These are phyloP conservation scores for Lotmaria passim DNA, from an alignment of 208 protist species.

Conservation along the genomic window DNA sequence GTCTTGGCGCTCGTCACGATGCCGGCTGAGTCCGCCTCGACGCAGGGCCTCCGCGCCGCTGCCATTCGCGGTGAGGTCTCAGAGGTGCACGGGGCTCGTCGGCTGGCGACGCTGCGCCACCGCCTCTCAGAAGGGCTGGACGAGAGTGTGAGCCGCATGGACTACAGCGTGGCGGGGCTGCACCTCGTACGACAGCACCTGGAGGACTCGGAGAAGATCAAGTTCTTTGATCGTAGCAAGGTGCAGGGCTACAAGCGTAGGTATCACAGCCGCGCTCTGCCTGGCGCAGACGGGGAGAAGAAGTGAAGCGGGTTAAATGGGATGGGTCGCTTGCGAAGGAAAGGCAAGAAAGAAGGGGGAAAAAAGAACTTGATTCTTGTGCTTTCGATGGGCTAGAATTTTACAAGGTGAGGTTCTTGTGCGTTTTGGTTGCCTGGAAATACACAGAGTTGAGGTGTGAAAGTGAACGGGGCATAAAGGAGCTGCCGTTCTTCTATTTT, in stretches of 20 bases:
- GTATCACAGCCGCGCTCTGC: slow-evolving; percentile 72
- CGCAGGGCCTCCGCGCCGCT: slow-evolving; percentile 38
- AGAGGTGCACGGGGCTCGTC: slow-evolving; percentile 60
- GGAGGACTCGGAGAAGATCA: slow-evolving; percentile 67
- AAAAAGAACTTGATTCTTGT: no score
- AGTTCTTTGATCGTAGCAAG: slow-evolving; percentile 85
- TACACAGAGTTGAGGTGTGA: no score
- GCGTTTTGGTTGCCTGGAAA: no score
- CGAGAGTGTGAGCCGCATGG: slow-evolving; percentile 60
- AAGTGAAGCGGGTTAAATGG: slow-evolving; percentile 4
- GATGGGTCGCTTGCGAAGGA: not conserved
- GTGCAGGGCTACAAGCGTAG: slow-evolving; percentile 85
- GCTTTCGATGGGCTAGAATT: no score
- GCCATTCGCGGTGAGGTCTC: slow-evolving; percentile 73
- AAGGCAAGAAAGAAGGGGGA: no score
- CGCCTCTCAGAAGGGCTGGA: slow-evolving; percentile 73
- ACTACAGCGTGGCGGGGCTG: slow-evolving; percentile 78
- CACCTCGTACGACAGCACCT: slow-evolving; percentile 70
- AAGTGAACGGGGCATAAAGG: no score
- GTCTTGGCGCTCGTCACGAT: slow-evolving; percentile 71
- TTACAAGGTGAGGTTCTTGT: no score
- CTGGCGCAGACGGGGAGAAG: slow-evolving; percentile 2
- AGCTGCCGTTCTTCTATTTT: not conserved
- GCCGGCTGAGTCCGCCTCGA: slow-evolving; percentile 31
- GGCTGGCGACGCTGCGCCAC: slow-evolving; percentile 59